Percentiles rank a stretch among this genome's conserved stretches.
Conservation (phyloP, 1,139 yeast genomes). For the Pichiaceae sp. region DNA sequence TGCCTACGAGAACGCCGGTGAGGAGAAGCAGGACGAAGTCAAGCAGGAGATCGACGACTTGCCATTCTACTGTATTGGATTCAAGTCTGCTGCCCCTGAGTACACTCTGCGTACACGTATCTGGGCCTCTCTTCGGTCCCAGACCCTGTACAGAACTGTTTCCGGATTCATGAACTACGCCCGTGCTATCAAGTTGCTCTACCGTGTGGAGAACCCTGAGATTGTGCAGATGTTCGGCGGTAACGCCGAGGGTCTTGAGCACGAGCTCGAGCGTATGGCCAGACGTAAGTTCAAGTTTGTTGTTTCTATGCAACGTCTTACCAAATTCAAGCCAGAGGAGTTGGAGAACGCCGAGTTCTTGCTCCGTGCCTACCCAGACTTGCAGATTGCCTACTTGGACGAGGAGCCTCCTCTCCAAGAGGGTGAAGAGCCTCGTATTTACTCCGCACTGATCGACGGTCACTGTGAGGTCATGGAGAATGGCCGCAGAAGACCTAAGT, state of each 20-base stretch:
- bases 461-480: slow-evolving; percentile 96
- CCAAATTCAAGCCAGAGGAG: slow-evolving; percentile 95
- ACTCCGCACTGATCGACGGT: slow-evolving; percentile 94
- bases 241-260: slow-evolving; percentile 88
- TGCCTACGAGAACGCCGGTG: slow-evolving; percentile 70
- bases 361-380: slow-evolving; percentile 96
- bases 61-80: slow-evolving; percentile 97
- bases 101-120: slow-evolving; percentile 96
- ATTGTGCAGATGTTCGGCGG: slow-evolving; percentile 80
- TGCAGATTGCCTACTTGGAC: slow-evolving; percentile 96
- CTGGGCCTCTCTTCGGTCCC: slow-evolving; percentile 98
- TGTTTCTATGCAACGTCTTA: slow-evolving; percentile 97
- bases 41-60: slow-evolving; percentile 72
- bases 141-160: slow-evolving; percentile 95
- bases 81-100: slow-evolving; percentile 99
- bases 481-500: slow-evolving; percentile 98
- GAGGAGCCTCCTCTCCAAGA: slow-evolving; percentile 78
- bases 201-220: slow-evolving; percentile 98
- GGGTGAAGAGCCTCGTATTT: slow-evolving; percentile 97
- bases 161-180: slow-evolving; percentile 99
- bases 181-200: slow-evolving; percentile 91
- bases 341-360: slow-evolving; percentile 97
- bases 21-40: slow-evolving; percentile 51
- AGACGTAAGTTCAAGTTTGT: slow-evolving; percentile 96
- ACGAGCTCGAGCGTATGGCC: slow-evolving; percentile 98